Base-by-base conservation (phyloP, 148 eudicot genomes). In the Rhododendron vialii region DNA sequence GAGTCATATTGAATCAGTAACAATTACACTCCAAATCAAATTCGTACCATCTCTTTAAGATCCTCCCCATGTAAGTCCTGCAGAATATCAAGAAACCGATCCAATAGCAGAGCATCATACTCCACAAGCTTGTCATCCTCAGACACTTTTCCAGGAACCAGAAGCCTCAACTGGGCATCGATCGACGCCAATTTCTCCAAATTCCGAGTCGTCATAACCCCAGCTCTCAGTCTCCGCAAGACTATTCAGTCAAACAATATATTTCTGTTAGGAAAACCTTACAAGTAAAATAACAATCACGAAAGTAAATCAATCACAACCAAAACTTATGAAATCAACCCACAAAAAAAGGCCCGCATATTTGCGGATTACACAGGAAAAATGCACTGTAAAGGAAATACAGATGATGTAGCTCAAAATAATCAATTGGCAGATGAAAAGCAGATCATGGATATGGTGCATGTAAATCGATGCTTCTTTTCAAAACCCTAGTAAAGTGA, bases 61-160 rank as follows among this genome's bases (percentile, higher is more conserved):
- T 92, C 95, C 87, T 94, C 98, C 0, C 95, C 98, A 61, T 94
- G 98, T 76, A 94, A 90, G 84, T 93, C 95, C 88, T 94, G 98
- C 65, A 94, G 92, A 84, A 94, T 93, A 84, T 94, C 98, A 53
- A 94, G 95, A 83, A 94, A 94, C 12, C 95, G 93, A 91, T 94
- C 98, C 84, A 94, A 73, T 61, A 94, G 84, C 88, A 94, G 86
- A 65, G 98, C 95, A 89, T 94, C 98, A 84, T 94, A 94, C 89
- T 94, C 98, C 33, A 94, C 90, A 86, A 94, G 90, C 89, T 94
- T 94, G 82, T 94, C 98, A 88, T 94, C 98, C 71, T 94, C 98
- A 1, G 98, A 94, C 1, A 94, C 93, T 87, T 93, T 94, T 2
- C 87, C 89, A 28, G 98, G 98, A n/a, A 91, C 95, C 87, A 94